Evolutionary conservation across 164 flowering plant species (phyloP).

Genomic region (Dillenia turbinata): DNA sequence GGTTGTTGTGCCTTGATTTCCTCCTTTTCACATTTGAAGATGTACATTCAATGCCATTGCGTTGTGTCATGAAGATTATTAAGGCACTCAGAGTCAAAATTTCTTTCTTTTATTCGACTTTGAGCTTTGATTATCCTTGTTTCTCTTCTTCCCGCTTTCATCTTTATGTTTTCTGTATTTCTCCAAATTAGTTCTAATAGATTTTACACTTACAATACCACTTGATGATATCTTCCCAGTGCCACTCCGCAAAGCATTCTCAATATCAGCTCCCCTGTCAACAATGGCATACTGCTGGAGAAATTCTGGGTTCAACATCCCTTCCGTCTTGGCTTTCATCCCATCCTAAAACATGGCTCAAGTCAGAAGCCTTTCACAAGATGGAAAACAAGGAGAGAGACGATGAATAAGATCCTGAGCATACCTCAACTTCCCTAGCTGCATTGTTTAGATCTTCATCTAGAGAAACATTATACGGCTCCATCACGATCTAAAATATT

Average conservation of each 20-base stretch:
- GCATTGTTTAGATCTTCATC: constrained; percentile 88
- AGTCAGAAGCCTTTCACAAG: background rate
- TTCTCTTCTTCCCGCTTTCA: constrained; percentile 44
- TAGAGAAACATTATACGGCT: constrained; percentile 62
- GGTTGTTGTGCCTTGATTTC: constrained; percentile 12
- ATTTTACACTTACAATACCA: constrained; percentile 71
- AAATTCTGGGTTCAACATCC: constrained; percentile 43
- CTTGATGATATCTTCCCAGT: constrained; percentile 50
- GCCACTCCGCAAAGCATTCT: constrained; percentile 57
- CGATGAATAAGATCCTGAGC: background rate
- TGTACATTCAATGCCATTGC: no score
- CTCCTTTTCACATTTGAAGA: no score
- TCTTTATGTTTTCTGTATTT: constrained; percentile 38
- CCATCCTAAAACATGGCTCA: constrained; percentile 43
- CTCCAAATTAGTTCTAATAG: constrained; percentile 37
- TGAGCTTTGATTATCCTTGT: constrained; percentile 33
- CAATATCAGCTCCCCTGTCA: constrained; percentile 66
- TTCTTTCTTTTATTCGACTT: constrained; percentile 62
- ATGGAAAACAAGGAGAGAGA: background rate
- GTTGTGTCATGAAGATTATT: no score
- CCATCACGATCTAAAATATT: constrained; percentile 45
- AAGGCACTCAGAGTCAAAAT: constrained; percentile 7
- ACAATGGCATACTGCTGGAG: constrained; percentile 73
- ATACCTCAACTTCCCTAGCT: constrained; percentile 72
- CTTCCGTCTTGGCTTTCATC: constrained; percentile 57